Base-by-base conservation (phyloP, 2,329 filamentous ascomycete species). In the Cladosporium sp. region DNA sequence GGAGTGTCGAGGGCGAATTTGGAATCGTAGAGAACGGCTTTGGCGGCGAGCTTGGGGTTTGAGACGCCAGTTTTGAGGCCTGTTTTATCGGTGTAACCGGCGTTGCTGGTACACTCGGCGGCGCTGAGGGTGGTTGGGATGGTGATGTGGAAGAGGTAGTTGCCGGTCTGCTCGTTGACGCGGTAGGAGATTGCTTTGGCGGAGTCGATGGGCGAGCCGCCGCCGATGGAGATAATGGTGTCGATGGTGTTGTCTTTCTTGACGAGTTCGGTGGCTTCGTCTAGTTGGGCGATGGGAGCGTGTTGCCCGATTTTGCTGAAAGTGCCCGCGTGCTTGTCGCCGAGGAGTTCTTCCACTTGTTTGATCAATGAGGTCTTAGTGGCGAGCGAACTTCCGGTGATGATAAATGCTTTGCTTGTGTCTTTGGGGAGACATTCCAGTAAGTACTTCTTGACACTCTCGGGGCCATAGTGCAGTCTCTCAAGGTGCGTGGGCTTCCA, bases 241-340 rank as follows among this genome's bases (percentile, higher is more conserved):
- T 86, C 84, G 60, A 86, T 81, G 36, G 69, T 75, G 1, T 70
- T 56, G 67, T 85, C 81, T 18, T 79, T 74, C 53, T 76, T 68
- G 7, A 86, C 81, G 1, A 80, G 68, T 14, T 80, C 74, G 0
- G 82, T 84, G 1, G 84, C 84, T 69, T 84, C 78, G 69, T 85
- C 83, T 0, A 86, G 76, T 53, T 85, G 76, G 3, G 81, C 81
- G n/a, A 86, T 76, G 1, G 84, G 84, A 2, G 84, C 84, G 72
- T 86, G 84, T 69, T 86, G 81, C 58, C 80, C 80, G 66, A 87
- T 86, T 68, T 82, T 81, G 68, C 77, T 77, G 71, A 85, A 86
- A 0, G 85, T 86, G 66, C 83, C 82, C 2, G 83, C 84, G 70
- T 85, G 83, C 34, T 75, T 69, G 16, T 75, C 68, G 5, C 79